Base-by-base conservation (phyloP, 495 filamentous ascomycete genomes). In the Trichoderma asperelloides region DNA sequence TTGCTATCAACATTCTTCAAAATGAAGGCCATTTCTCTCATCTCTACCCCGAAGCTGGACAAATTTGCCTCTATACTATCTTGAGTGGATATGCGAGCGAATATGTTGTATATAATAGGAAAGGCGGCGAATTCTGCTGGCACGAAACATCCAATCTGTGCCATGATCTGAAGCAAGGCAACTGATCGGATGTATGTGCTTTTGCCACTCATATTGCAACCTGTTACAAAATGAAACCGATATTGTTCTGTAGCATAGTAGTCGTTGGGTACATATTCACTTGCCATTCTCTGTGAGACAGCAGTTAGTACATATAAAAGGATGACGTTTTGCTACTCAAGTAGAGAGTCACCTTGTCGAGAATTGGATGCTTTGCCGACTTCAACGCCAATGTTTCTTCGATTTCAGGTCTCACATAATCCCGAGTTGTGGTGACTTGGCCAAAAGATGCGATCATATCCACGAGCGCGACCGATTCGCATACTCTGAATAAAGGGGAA, bases 141-240 rank as follows among this genome's bases (percentile, higher is more conserved):
- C 3, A 97, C 88, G 75, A 95, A 98, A 70, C 87, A 91, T 33
- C 95, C 95, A 67, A 96, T 87, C 71, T 98, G 95, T 5, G 92
- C 91, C 91, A 98, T 95, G 63, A 98, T 84, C 33, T 88, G 84
- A 74, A 94, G 87, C 12, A 98, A 79, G 21, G 94, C 92, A 49
- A 97, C 80, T 8, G 87, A 89, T 68, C 91, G 88, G 72, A 98
- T 96, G 78, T 96, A 98, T 0, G 94, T 98, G 68, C 91, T 92
- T 74, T 97, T 97, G n/a, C 95, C 95, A 71, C 92, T 96, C 96
- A 97, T 98, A 75, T 98, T 98, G 76, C 92, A 95, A 49, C 95
- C 95, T 7, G 95, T 97, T 72, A 98, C 89, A 68, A 98, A 91
- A 68, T 96, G 92, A 75, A 97, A 93, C 9, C 94, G 86, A 40